Conservation (phyloP, 2,329 filamentous ascomycete genomes). For the Clonostachys sp. region DNA sequence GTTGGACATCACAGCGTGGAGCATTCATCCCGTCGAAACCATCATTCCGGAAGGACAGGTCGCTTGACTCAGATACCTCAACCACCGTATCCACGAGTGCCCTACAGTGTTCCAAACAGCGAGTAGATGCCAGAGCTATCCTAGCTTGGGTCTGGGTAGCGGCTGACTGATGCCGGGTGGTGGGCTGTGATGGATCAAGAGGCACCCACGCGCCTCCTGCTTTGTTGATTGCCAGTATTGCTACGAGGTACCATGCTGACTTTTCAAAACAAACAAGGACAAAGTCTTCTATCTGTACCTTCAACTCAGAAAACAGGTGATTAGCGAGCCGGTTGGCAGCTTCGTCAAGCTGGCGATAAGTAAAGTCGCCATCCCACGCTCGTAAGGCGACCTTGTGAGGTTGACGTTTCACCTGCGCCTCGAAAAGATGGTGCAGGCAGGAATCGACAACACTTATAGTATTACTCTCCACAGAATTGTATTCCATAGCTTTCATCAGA, state of each 20-base stretch:
- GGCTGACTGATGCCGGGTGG: not conserved
- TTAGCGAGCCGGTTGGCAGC: slow-evolving; percentile 5
- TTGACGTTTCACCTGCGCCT: not conserved
- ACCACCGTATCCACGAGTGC: not conserved
- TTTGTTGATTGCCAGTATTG: slow-evolving; percentile 19
- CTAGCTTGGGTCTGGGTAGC: not conserved
- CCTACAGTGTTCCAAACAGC: not conserved
- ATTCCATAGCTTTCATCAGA: not conserved
- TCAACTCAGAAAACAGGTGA: slow-evolving; percentile 5
- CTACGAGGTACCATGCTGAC: slow-evolving; percentile 21
- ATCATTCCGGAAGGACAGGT: slow-evolving; percentile 7
- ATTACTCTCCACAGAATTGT: not conserved
- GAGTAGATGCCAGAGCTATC: not conserved
- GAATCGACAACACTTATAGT: not conserved
- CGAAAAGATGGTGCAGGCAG: not conserved
- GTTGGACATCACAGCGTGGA: no score
- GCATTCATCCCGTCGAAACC: slow-evolving; percentile 5
- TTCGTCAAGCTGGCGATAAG: slow-evolving; percentile 12
- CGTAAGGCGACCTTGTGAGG: slow-evolving; percentile 9
- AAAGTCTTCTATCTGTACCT: slow-evolving; percentile 12
- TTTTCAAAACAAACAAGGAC: slow-evolving; percentile 28
- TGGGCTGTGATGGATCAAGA: slow-evolving; percentile 3
- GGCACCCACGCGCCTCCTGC: slow-evolving; percentile 4
- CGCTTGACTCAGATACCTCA: not conserved
- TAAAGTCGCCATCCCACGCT: slow-evolving; percentile 14